Conservation (phyloP, 768 basidiomycete species). For the Lentinula detonsa region DNA sequence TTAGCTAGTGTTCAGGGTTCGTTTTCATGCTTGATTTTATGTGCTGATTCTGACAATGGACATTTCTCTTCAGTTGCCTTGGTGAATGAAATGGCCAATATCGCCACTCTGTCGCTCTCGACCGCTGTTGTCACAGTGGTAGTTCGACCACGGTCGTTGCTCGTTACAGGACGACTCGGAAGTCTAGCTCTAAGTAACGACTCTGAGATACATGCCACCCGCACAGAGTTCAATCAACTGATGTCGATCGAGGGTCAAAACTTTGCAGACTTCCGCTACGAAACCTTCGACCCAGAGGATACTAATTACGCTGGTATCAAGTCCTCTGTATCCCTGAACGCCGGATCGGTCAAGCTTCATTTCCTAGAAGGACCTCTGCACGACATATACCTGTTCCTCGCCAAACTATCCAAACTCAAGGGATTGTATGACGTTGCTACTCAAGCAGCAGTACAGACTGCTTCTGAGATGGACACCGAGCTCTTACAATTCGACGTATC, state of each 20-base stretch:
- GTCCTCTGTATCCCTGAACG: slow-evolving; percentile 72
- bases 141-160: slow-evolving; percentile 65
- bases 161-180: slow-evolving; percentile 76
- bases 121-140: slow-evolving; percentile 84
- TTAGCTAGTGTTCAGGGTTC: slow-evolving; percentile 79
- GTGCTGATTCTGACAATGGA: background rate
- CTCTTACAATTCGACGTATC: slow-evolving; percentile 90
- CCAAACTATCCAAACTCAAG: slow-evolving; percentile 87
- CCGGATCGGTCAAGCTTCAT: slow-evolving; percentile 87
- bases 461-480: slow-evolving; percentile 71
- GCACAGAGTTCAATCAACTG: slow-evolving; percentile 73
- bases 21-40: slow-evolving; percentile 12
- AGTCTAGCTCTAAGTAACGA: slow-evolving; percentile 80
- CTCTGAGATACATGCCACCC: slow-evolving; percentile 40
- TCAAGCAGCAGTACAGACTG: slow-evolving; percentile 85
- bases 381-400: slow-evolving; percentile 75
- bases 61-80: slow-evolving; percentile 54
- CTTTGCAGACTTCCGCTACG: slow-evolving; percentile 90
- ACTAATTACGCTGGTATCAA: slow-evolving; percentile 73
- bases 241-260: slow-evolving; percentile 92
- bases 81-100: slow-evolving; percentile 57
- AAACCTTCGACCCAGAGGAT: slow-evolving; percentile 77
- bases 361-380: slow-evolving; percentile 91
- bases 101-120: slow-evolving; percentile 86
- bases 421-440: slow-evolving; percentile 92